Evolutionary conservation across 106 monocot genomes (phyloP), one percentile per base, ranked within the genome.

Genomic region (Acorus calamus): DNA sequence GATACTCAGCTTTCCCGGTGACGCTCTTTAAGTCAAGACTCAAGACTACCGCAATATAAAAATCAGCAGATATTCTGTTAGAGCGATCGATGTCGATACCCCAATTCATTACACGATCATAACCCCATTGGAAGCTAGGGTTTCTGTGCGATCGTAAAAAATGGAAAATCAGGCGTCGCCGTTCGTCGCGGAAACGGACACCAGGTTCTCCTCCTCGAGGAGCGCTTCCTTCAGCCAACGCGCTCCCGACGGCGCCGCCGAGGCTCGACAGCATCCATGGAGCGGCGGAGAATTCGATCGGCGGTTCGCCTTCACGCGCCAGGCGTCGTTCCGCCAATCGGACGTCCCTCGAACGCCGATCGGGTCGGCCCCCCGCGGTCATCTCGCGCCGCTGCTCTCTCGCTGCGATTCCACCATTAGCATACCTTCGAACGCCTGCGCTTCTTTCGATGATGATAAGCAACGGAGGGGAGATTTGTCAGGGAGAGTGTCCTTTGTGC

Each of bases 231-330:
- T 50, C 51, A 41, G 14, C 50, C 13, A 49, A 12, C 65, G 13
- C 4, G 46, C 14, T 52, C n/a, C 45, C 52, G 73, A 46, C n/a
- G 47, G 46, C 4, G 49, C 56, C 53, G 6, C 58, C 0, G 28
- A 28, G 28, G 28, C 28, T 28, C 28, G 28, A 28, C 44, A 13
- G 41, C 50, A 11, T 10, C 43, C 43, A 0, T 84, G 79, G 84
- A 48, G n/a, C 9, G 62, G 62, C 69, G 67, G 63, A 2, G 62
- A 50, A 50, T 62, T 65, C 9, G 86, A 81, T 49, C 84, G 89
- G 12, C 60, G 89, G 14, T 69, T 84, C 14, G 81, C 89, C 62
- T 84, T 82, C 78, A 84, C 89, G 7, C 84, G 81, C 46, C 78
- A 72, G 42, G 11, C 14, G 0, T 81, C 85, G 49, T 75, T 64